phyloP scores from a whole-genome alignment of 805 yeast species.

The Spathaspora hagerdaliae region DNA sequence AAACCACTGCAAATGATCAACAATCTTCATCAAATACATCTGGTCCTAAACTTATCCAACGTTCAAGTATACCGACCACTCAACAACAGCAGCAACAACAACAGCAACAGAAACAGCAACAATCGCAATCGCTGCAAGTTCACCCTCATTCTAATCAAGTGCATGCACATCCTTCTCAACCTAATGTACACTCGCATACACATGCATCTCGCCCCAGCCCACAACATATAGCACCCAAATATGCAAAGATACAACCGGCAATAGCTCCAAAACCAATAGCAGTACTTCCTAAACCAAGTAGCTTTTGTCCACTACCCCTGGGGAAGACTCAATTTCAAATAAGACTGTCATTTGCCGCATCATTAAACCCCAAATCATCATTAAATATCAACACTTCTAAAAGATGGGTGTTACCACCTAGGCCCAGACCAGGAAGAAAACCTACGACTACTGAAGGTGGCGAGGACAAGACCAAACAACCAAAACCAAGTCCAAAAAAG shows the following conservation, averaged over 20 bases:
- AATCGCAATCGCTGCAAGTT: not conserved
- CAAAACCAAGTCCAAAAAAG: constrained; percentile 5
- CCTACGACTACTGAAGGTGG: constrained; percentile 15
- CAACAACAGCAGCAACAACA: not conserved
- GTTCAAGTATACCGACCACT: not conserved
- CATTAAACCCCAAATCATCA: constrained; percentile 6
- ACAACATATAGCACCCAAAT: constrained; percentile 13
- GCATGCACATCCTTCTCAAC: not conserved
- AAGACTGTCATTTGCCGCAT: constrained; percentile 6
- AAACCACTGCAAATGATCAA: not conserved
- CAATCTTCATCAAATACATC: not conserved
- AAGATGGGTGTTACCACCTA: constrained; percentile 38
- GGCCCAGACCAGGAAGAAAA: constrained; percentile 41
- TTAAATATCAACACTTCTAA: constrained; percentile 26
- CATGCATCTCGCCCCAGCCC: not conserved
- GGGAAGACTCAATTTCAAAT: constrained; percentile 11
- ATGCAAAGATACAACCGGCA: constrained; percentile 35
- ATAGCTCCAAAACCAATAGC: constrained; percentile 36
- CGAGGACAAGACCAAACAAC: constrained; percentile 3
- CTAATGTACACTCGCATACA: not conserved
- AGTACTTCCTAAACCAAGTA: constrained; percentile 24
- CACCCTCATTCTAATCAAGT: not conserved
- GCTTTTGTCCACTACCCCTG: constrained; percentile 17
- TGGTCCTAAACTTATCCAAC: not conserved
- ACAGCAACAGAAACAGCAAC: not conserved